phyloP scores from a whole-genome alignment of 2,329 filamentous ascomycete genomes.

The Beauveria asiatica region DNA sequence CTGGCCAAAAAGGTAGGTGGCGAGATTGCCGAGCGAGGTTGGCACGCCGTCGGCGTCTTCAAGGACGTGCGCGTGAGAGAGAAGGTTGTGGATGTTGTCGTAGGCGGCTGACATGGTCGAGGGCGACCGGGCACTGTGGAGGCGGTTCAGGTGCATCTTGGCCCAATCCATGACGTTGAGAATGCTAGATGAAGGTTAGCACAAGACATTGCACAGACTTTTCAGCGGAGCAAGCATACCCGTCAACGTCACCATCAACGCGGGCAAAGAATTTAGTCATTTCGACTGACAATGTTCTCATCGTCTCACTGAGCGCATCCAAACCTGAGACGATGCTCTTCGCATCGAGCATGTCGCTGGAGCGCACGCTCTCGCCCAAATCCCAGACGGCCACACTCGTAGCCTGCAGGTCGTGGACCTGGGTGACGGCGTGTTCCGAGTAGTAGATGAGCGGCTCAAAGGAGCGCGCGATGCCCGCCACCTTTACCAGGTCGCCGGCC shows the following conservation, averaged over 20 bases:
- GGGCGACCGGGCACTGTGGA: constrained; percentile 53
- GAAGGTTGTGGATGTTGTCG: constrained; percentile 73
- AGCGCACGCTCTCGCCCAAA: constrained; percentile 79
- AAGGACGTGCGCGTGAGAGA: constrained; percentile 56
- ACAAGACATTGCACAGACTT: background rate
- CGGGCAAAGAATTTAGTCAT: constrained; percentile 88
- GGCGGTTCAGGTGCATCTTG: constrained; percentile 67
- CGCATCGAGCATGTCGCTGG: constrained; percentile 84
- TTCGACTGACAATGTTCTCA: constrained; percentile 77
- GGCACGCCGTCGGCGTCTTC: constrained; percentile 47
- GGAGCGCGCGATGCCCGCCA: constrained; percentile 79
- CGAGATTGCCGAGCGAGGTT: constrained; percentile 59
- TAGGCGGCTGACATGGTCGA: constrained; percentile 57
- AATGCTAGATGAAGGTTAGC: constrained; percentile 45
- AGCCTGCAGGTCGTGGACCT: constrained; percentile 81
- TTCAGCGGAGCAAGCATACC: constrained; percentile 33
- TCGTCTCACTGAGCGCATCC: constrained; percentile 74
- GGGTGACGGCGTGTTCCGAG: constrained; percentile 77
- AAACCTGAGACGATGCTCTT: constrained; percentile 78
- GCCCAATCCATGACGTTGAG: constrained; percentile 96
- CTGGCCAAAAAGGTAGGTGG: constrained; percentile 68
- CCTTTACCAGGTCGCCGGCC: constrained; percentile 68
- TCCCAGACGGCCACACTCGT: constrained; percentile 94
- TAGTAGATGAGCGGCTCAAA: constrained; percentile 95
- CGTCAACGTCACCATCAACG: constrained; percentile 87